Conservation (phyloP, 1,284 basidiomycete genomes). For the Laetiporus sulphureus region DNA sequence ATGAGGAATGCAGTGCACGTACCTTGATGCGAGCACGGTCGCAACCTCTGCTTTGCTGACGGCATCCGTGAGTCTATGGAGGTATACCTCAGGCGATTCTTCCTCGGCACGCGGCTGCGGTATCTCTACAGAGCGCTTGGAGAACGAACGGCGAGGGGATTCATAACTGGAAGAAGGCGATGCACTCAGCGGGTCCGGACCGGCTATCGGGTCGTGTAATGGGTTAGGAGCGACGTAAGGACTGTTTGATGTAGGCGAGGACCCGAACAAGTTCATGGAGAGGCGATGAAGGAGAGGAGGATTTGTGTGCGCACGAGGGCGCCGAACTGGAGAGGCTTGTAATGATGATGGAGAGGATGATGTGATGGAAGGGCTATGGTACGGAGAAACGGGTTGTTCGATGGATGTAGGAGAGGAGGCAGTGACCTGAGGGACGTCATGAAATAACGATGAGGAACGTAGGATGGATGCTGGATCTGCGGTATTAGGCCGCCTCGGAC, state of each 20-base stretch:
- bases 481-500: constrained; percentile 22
- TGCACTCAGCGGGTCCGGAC: constrained; percentile 10
- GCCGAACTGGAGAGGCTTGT: constrained; percentile 15
- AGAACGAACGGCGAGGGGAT: constrained; percentile 41
- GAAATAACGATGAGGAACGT: constrained; percentile 9
- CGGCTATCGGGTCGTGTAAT: constrained; percentile 8
- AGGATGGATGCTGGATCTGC: constrained; percentile 21
- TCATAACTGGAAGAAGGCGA: constrained; percentile 31
- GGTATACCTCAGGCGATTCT: constrained; percentile 68
- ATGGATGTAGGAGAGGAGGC: constrained; percentile 13
- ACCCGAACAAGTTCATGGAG: constrained; percentile 61
- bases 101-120: constrained; percentile 47
- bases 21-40: constrained; percentile 78
- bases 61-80: constrained; percentile 52
- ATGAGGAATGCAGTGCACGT: constrained; percentile 15
- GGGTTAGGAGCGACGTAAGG: constrained; percentile 20
- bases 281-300: constrained; percentile 64
- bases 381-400: background rate
- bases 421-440: constrained; percentile 7
- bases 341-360: constrained; percentile 13
- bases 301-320: constrained; percentile 61
- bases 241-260: constrained; percentile 30
- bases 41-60: constrained; percentile 77
- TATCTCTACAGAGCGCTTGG: constrained; percentile 36
- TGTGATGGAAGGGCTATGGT: constrained; percentile 12